Conservation (phyloP, 495 filamentous ascomycete genomes). For the Penicillium canescens region DNA sequence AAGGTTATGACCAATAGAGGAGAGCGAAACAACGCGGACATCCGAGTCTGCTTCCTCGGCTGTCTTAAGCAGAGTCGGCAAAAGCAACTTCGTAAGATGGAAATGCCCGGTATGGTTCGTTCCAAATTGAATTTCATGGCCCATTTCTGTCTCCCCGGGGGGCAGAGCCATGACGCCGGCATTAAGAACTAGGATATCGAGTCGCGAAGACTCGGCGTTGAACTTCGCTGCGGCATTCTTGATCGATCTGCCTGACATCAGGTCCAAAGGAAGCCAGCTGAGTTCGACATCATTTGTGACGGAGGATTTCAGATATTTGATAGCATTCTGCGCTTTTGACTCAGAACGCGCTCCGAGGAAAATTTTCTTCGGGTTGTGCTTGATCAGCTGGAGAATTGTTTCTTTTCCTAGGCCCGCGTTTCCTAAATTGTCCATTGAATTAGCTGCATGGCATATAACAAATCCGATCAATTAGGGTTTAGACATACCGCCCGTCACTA, state of each 20-base stretch:
- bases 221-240: slow-evolving; percentile 52
- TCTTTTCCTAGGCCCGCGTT: slow-evolving; percentile 61
- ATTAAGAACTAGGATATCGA: slow-evolving; percentile 64
- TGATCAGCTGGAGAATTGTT: slow-evolving; percentile 51
- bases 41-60: slow-evolving; percentile 37
- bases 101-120: slow-evolving; percentile 62
- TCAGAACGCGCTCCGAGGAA: slow-evolving; percentile 47
- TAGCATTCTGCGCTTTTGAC: slow-evolving; percentile 31
- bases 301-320: slow-evolving; percentile 19
- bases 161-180: slow-evolving; percentile 63
- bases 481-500: slow-evolving; percentile 58
- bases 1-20: slow-evolving; percentile 36
- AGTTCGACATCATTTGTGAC: slow-evolving; percentile 24
- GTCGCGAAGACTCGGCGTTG: slow-evolving; percentile 44
- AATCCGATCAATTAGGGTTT: neutral
- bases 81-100: slow-evolving; percentile 53
- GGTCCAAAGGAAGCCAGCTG: slow-evolving; percentile 45
- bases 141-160: slow-evolving; percentile 36
- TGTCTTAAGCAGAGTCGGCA: slow-evolving; percentile 29
- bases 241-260: slow-evolving; percentile 47
- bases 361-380: slow-evolving; percentile 56
- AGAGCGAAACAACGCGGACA: slow-evolving; percentile 45
- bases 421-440: slow-evolving; percentile 26
- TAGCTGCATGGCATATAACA: neutral
- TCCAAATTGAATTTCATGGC: slow-evolving; percentile 59